Base-by-base conservation (phyloP, 371 early-diverging fungal species). In the Neoconidiobolus thromboides region DNA sequence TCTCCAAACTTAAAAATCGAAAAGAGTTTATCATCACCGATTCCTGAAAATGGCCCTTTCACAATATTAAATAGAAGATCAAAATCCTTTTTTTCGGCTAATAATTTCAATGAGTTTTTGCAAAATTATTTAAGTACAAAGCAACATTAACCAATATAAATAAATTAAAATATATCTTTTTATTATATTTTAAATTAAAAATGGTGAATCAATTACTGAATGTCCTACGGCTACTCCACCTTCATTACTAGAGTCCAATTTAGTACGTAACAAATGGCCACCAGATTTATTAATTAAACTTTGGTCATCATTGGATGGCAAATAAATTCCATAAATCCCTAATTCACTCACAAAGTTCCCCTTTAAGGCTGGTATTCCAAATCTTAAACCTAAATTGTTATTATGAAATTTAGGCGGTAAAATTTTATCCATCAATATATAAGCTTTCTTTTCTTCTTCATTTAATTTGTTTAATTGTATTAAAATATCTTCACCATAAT, bases 211-310 rank as follows among this genome's bases (percentile, higher is more conserved):
- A 68, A 96, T 83, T 7, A 96, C 93, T n/a, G 91, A 88, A 77
- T 83, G 96, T n/a, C 98, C 98, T 43, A 94, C 88, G 0, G 96
- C 95, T 1, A 97, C 96, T 42, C 98, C 98, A 9, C 98, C 98
- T 69, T 97, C 98, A 48, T 86, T 79, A 2, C 83, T 80, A 36
- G 78, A 78, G 1, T 80, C 76, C 0, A 78, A 77, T 69, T 97
- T 97, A 15, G 96, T 93, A 48, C 98, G 81, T 46, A 97, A 75
- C 63, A 97, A 73, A 72, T 97, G 89, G 0, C 98, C 98, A 2
- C 79, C 90, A 26, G 69, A 64, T 51, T 85, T 73, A 69, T 97
- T 96, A n/a, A 83, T 57, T 12, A 82, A 65, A 9, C 14, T 58
- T 46, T 43, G 37, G 4, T 56, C 14, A 41, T 44, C 14, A 1